phyloP scores from a whole-genome alignment of 2,329 filamentous ascomycete species.

The Sporothrix globosa region DNA sequence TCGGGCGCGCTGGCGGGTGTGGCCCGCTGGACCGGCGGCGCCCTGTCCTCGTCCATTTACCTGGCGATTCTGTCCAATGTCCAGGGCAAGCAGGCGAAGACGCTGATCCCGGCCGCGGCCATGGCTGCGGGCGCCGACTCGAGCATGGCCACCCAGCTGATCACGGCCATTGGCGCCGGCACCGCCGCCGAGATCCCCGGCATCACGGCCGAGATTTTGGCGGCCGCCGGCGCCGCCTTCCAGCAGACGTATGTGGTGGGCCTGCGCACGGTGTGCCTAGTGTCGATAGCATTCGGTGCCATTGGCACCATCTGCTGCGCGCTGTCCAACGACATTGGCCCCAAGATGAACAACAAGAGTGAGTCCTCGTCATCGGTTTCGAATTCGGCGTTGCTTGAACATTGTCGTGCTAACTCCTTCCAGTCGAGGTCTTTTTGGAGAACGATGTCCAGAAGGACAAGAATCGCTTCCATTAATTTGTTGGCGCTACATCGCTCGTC shows the following conservation, averaged over 20 bases:
- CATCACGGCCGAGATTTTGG: constrained; percentile 38
- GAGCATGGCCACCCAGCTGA: constrained; percentile 1
- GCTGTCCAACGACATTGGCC: constrained; percentile 42
- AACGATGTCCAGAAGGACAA: constrained; percentile 42
- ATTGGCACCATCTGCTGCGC: constrained; percentile 40
- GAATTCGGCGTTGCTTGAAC: neutral
- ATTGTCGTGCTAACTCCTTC: neutral
- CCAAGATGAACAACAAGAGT: constrained; percentile 45
- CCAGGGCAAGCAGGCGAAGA: constrained; percentile 41
- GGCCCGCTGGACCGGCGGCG: constrained; percentile 49
- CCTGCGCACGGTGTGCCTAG: constrained; percentile 36
- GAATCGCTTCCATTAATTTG: constrained; percentile 39
- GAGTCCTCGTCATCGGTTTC: neutral
- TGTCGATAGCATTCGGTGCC: constrained; percentile 40
- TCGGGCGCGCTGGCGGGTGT: constrained; percentile 50
- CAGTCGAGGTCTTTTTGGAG: constrained; percentile 43
- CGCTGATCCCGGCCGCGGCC: constrained; percentile 44
- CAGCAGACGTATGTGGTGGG: constrained; percentile 42
- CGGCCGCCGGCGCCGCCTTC: constrained; percentile 40
- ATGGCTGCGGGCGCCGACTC: constrained; percentile 38
- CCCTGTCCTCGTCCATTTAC: constrained; percentile 48
- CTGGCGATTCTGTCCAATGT: constrained; percentile 48
- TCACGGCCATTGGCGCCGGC: constrained; percentile 20
- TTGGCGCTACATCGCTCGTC: neutral
- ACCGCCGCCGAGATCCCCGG: constrained; percentile 36